Evolutionary conservation across 2,329 filamentous ascomycete species (phyloP).

Genomic region (Aspergillus tamarii): DNA sequence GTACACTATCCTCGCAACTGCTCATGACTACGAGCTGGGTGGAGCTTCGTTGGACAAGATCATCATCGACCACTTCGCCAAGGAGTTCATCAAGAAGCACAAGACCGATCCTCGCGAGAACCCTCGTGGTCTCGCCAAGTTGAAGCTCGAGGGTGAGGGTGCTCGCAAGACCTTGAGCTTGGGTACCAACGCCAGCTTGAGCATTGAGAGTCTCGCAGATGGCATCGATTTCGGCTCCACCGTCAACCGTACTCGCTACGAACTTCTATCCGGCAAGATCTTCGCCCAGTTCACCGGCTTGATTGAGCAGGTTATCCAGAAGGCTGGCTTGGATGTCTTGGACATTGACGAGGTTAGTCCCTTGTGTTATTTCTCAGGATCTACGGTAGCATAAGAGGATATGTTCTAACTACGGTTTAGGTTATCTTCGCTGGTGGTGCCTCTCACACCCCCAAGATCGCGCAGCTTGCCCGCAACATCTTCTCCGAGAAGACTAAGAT

Average conservation of each 20-base stretch:
- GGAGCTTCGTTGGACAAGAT: slow-evolving; percentile 86
- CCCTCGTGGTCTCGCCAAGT: slow-evolving; percentile 81
- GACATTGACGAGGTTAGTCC: slow-evolving; percentile 76
- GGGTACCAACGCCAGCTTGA: slow-evolving; percentile 85
- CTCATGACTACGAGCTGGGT: slow-evolving; percentile 93
- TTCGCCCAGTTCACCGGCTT: slow-evolving; percentile 87
- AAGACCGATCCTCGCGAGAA: slow-evolving; percentile 83
- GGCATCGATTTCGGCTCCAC: slow-evolving; percentile 90
- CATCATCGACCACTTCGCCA: slow-evolving; percentile 93
- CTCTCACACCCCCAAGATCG: slow-evolving; percentile 91
- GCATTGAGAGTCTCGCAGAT: slow-evolving; percentile 85
- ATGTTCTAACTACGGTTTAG: slow-evolving; percentile 26
- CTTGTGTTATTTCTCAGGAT: neutral
- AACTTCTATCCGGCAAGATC: slow-evolving; percentile 82
- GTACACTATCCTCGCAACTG: slow-evolving; percentile 91
- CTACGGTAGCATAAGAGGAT: neutral
- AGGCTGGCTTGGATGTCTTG: slow-evolving; percentile 87
- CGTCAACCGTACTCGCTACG: slow-evolving; percentile 91
- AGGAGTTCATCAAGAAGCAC: slow-evolving; percentile 99
- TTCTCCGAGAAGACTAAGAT: slow-evolving; percentile 82
- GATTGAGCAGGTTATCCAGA: slow-evolving; percentile 82
- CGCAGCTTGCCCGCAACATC: slow-evolving; percentile 73
- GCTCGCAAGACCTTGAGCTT: slow-evolving; percentile 91
- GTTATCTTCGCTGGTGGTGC: slow-evolving; percentile 91
- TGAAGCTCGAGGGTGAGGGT: slow-evolving; percentile 86